A percentile compares a stretch with the other conserved stretches of the same genome.
These are phyloP conservation scores for Penicillium sp. DNA, from an alignment of 2,329 filamentous ascomycete genomes.

Conservation along the genomic window DNA sequence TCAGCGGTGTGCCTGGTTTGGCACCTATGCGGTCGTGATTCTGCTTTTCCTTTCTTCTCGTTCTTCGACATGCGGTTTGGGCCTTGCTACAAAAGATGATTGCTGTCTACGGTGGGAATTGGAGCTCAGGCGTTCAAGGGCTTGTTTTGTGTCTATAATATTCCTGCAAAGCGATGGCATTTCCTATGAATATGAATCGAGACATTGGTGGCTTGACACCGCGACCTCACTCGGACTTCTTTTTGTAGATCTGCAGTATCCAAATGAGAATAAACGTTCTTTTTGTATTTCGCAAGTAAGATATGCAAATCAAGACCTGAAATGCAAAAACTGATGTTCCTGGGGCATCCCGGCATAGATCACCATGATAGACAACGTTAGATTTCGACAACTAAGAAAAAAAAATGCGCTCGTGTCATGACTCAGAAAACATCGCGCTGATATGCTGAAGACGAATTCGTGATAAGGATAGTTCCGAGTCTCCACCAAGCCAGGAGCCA, in stretches of 20 bases:
- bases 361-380: conserved; percentile 7
- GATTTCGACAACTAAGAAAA: conserved; percentile 29
- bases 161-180: conserved; percentile 12
- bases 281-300: conserved; percentile 13
- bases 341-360: background rate
- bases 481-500: conserved; percentile 13
- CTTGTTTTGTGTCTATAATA: conserved; percentile 12
- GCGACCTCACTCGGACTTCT: background rate
- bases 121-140: conserved; percentile 16
- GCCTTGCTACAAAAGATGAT: conserved; percentile 5
- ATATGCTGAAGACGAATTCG: conserved; percentile 35
- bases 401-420: conserved; percentile 23
- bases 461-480: conserved; percentile 24
- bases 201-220: background rate
- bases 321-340: conserved; percentile 11
- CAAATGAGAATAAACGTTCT: background rate
- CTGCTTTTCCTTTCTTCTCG: background rate
- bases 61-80: conserved; percentile 1
- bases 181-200: background rate
- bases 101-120: conserved; percentile 10
- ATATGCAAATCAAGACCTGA: conserved; percentile 21
- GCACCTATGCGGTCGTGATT: conserved; percentile 47
- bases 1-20: conserved; percentile 64
- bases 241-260: background rate
- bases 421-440: conserved; percentile 30